phyloP scores from a whole-genome alignment of 148 eudicot species.

The Fagopyrum homotropicum region DNA sequence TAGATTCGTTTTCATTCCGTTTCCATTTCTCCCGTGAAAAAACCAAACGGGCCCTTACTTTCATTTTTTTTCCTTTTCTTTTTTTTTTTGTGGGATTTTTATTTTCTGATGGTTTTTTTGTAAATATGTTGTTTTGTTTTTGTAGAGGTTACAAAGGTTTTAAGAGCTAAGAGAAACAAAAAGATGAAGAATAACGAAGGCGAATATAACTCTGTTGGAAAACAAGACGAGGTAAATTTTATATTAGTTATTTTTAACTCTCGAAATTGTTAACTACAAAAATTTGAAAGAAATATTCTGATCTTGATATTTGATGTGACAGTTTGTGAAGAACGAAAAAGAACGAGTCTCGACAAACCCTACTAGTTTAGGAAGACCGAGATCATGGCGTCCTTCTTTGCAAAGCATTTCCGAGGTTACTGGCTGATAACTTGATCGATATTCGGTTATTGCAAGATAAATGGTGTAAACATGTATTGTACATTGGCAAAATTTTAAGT shows the following conservation, averaged over 20 bases:
- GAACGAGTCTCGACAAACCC: constrained; percentile 29
- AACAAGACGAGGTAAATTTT: neutral
- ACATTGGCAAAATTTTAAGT: neutral
- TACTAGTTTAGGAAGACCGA: constrained; percentile 27
- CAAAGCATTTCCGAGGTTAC: constrained; percentile 68
- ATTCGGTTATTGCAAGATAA: neutral
- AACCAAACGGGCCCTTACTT: too few relatives aligned
- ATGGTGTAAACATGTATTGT: neutral
- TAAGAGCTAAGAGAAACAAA: constrained; percentile 62
- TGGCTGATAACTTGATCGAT: constrained; percentile 21
- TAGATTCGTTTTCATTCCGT: too few relatives aligned
- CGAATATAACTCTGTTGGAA: neutral
- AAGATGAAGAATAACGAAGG: constrained; percentile 44
- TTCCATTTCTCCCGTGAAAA: too few relatives aligned
- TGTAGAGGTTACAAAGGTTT: constrained; percentile 81
- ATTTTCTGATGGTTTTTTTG: neutral
- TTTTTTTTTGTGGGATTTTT: neutral
- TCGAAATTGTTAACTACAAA: neutral
- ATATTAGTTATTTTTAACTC: neutral
- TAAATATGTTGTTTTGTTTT: constrained; percentile 4
- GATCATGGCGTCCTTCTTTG: constrained; percentile 72
- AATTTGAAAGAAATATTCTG: constrained; percentile 31
- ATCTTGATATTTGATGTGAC: neutral
- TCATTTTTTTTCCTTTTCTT: too few relatives aligned
- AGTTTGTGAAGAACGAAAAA: constrained; percentile 35